Evolutionary conservation across 1,284 basidiomycete species (phyloP), one percentile per base, ranked within the genome.

Genomic region (Caloboletus firmus): DNA sequence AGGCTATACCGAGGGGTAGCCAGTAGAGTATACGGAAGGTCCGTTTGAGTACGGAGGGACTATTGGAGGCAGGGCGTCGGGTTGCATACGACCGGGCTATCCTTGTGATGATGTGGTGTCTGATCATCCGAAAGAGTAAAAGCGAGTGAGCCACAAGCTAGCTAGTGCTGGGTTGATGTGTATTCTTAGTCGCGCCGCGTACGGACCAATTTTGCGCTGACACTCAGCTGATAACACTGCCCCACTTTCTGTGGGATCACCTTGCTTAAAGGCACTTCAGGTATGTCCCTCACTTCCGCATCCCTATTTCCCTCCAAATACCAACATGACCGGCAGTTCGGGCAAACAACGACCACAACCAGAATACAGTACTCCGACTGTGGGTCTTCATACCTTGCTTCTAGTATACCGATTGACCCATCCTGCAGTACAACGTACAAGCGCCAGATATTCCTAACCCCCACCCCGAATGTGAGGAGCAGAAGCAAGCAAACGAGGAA

Each of bases 1-100:
- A 72, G 43, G 79, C 77, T 5, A 83, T 55, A 2, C 70, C 72
- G 18, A 79, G 69, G 12, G 87, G 87, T 7, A 81, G 71, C 85
- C 86, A 89, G 63, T 81, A 79, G 18, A 85, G 57, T 3, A 66
- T 56, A 24, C 62, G 67, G 41, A 73, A 49, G 4, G 64, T 54
- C 41, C 63, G 64, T 31, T 35, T 62, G 28, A 68, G n/a, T 6
- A 37, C 18, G 4, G 56, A 45, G 32, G 41, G n/a, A 17, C 12
- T 31, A 13, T 28, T 17, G n/a, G 6, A 3, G 24, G 24, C 5
- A 24, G 24, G 24, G 24, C 24, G 28, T 24, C 4, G 22, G 7
- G 54, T 20, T n/a, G 36, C 12, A 30, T 56, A 45, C 13, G 54
- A 49, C 18, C 43, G 37, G 28, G 34, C 9, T 10, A 26, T 48